phyloP scores from a whole-genome alignment of 495 filamentous ascomycete species.

The Astrocystis sublimbata region DNA sequence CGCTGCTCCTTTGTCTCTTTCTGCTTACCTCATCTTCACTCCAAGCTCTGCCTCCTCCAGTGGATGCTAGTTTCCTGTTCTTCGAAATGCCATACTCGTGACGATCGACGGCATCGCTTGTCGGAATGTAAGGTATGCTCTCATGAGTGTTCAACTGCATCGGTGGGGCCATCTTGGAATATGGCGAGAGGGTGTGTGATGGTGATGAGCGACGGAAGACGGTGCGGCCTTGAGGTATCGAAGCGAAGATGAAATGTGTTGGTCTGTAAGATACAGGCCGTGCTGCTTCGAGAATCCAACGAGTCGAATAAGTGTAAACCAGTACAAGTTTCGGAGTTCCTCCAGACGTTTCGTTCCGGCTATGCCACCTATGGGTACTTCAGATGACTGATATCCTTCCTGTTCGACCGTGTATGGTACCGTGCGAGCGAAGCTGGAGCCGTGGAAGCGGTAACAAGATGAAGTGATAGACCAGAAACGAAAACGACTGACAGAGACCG shows the following conservation, averaged over 20 bases:
- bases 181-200: constrained; percentile 13
- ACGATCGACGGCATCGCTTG: constrained; percentile 51
- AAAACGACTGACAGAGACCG: constrained; percentile 28
- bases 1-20: constrained; percentile 1
- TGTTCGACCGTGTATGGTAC: constrained; percentile 21
- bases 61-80: constrained; percentile 62
- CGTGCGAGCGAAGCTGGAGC: constrained; percentile 14
- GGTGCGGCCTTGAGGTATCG: constrained; percentile 26
- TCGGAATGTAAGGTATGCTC: constrained; percentile 42
- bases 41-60: constrained; percentile 73
- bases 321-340: constrained; percentile 18
- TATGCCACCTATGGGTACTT: constrained; percentile 20
- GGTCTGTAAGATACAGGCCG: constrained; percentile 26
- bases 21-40: constrained; percentile 72
- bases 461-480: constrained; percentile 29
- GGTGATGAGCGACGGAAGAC: constrained; percentile 11
- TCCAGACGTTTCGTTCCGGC: constrained; percentile 12
- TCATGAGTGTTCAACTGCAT: constrained; percentile 49
- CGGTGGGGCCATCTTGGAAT: constrained; percentile 44
- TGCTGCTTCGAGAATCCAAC: constrained; percentile 36
- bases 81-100: constrained; percentile 58
- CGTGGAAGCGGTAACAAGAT: constrained; percentile 19
- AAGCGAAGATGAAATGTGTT: constrained; percentile 21
- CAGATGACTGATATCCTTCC: constrained; percentile 11
- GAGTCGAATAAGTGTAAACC: constrained; percentile 17